Evolutionary conservation across 306 rosid species (phyloP), one percentile per base, ranked within the genome.

Genomic region (Nissolia schottii): DNA sequence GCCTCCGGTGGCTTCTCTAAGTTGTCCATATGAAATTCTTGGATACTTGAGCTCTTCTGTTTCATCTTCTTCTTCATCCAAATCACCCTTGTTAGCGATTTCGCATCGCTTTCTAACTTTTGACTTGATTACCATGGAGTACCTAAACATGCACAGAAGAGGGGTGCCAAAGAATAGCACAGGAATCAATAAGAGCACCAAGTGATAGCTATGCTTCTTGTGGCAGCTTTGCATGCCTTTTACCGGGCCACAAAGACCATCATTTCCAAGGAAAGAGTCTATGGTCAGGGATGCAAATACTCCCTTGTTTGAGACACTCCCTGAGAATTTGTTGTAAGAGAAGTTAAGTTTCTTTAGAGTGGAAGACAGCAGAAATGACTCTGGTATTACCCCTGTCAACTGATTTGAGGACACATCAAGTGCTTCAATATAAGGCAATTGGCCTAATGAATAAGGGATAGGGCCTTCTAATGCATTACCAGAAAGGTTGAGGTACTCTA

Each of bases 321-420:
- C 96, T 23, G 88, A 80, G 71, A 91, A 82, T 38, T 81, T 77
- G 83, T 94, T 94, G 88, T 83, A 91, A 53, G 98, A 94, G 80
- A 94, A 79, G 79, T 94, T 94, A 40, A 87, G 85, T 25, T 75
- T 70, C 83, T 76, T 82, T 58, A 87, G 91, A 50, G 92, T 77
- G 69, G 90, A 71, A 53, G 96, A 94, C 28, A 81, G 34, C 75
- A 77, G 85, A 29, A 91, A 24, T 45, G 95, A 76, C 11, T 57
- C 82, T 27, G 97, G 97, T 80, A 94, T 85, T 16, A 27, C 45
- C 6, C 93, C 97, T 23, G 11, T 60, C 76, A 94, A 76, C 64
- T 79, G 82, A 76, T 94, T 94, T 40, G 87, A 86, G 31, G 98
- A 94, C 68, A 89, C 83, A 70, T 94, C 98, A 62, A 94, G 66